phyloP scores from a whole-genome alignment of 305 asterid species.

The Solanum hybrid region DNA sequence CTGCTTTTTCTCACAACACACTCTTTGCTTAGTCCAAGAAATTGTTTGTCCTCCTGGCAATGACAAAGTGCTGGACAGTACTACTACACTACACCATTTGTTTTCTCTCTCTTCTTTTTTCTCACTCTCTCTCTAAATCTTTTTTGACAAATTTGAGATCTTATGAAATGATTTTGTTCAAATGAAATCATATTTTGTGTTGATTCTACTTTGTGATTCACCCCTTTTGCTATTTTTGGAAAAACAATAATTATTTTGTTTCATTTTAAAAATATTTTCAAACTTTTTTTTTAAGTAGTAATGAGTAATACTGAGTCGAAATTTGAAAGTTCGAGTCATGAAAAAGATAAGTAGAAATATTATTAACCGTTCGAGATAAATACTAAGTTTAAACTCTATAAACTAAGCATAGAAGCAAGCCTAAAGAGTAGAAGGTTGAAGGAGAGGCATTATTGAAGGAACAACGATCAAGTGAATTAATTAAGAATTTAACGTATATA shows the following conservation, averaged over 20 bases:
- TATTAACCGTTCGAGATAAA: background rate
- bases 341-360: background rate
- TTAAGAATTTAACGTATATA: background rate
- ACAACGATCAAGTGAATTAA: background rate
- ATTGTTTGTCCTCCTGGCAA: background rate
- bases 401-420: background rate
- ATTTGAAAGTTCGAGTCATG: background rate
- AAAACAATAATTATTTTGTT: background rate
- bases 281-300: background rate
- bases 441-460: background rate
- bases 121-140: background rate
- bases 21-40: slow-evolving; percentile 6
- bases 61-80: background rate
- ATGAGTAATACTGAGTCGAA: background rate
- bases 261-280: background rate
- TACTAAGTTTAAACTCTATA: background rate
- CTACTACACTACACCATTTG: background rate
- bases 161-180: background rate
- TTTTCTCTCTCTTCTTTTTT: background rate
- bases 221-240: background rate
- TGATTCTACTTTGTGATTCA: background rate
- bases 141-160: background rate
- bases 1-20: background rate
- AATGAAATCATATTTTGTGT: background rate
- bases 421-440: background rate